These are phyloP conservation scores for Arthrobotrys pseudoclavata DNA, from an alignment of 2,329 filamentous ascomycete species.

Conservation along the genomic window DNA sequence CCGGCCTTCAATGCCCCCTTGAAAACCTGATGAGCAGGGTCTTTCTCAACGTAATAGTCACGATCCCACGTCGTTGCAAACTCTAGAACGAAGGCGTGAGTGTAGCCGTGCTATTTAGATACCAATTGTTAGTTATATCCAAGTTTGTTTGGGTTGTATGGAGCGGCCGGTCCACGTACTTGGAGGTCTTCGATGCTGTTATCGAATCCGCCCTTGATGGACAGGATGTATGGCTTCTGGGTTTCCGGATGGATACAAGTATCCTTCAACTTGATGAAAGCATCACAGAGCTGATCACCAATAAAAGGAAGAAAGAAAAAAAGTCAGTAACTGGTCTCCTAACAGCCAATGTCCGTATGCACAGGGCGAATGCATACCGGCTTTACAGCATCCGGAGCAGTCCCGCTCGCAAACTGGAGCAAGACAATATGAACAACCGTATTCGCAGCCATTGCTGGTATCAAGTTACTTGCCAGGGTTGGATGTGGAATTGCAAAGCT, in stretches of 20 bases:
- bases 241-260: conserved; percentile 54
- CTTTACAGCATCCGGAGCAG: conserved; percentile 31
- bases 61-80: conserved; percentile 67
- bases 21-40: conserved; percentile 67
- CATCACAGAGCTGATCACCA: conserved; percentile 40
- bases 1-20: conserved; percentile 63
- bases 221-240: conserved; percentile 58
- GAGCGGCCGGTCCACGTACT: conserved; percentile 8
- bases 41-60: conserved; percentile 67
- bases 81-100: conserved; percentile 67
- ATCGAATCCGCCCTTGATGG: conserved; percentile 58
- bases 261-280: conserved; percentile 55
- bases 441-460: conserved; percentile 20
- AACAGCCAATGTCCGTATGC: background rate
- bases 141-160: background rate
- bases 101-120: conserved; percentile 66
- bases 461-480: background rate
- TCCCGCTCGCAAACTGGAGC: conserved; percentile 34
- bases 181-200: conserved; percentile 45
- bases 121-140: background rate
- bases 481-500: conserved; percentile 15
- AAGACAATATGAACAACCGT: conserved; percentile 56
- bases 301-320: background rate
- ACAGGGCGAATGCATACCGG: conserved; percentile 9
- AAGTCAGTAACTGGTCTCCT: conserved; percentile 2